A percentile compares a stretch with the other conserved stretches of the same genome.
phyloP scores from a whole-genome alignment of 2,329 filamentous ascomycete species.

The Fusarium neocosmosporiellum region DNA sequence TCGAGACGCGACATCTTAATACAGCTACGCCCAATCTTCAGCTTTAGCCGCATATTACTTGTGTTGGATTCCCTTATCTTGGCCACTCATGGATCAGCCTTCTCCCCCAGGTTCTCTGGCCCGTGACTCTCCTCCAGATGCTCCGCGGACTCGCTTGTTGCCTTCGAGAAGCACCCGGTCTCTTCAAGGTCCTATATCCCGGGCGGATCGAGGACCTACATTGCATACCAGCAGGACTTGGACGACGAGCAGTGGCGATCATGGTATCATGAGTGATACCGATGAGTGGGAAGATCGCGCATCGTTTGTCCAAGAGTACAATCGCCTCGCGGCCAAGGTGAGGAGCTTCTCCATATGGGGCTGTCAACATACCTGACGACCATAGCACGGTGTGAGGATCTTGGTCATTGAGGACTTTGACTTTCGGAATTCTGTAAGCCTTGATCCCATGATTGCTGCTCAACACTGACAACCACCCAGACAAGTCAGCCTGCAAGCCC shows the following conservation, averaged over 20 bases:
- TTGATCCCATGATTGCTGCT: background rate
- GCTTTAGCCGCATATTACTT: conserved; percentile 19
- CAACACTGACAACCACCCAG: conserved; percentile 32
- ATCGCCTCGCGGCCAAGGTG: conserved; percentile 69
- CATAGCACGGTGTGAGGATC: conserved; percentile 64
- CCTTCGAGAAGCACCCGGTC: conserved; percentile 44
- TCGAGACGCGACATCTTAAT: conserved; percentile 30
- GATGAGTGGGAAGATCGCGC: conserved; percentile 62
- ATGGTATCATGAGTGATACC: conserved; percentile 58
- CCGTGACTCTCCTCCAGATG: conserved; percentile 28
- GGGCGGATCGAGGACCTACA: conserved; percentile 36
- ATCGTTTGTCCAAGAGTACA: conserved; percentile 68
- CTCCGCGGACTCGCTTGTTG: conserved; percentile 26
- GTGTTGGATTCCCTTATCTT: background rate
- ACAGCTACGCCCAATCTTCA: conserved; percentile 7
- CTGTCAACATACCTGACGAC: background rate
- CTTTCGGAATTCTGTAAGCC: conserved; percentile 48
- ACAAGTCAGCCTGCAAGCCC: conserved; percentile 28
- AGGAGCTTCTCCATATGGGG: background rate
- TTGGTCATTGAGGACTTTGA: conserved; percentile 52
- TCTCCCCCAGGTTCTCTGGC: conserved; percentile 15
- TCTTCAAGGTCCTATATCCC: conserved; percentile 42
- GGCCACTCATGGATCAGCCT: conserved; percentile 32
- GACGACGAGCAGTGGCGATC: conserved; percentile 66
- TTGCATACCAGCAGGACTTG: conserved; percentile 64